These are phyloP conservation scores for Plenodomus tracheiphilus DNA, from an alignment of 2,329 filamentous ascomycete species.

Conservation along the genomic window DNA sequence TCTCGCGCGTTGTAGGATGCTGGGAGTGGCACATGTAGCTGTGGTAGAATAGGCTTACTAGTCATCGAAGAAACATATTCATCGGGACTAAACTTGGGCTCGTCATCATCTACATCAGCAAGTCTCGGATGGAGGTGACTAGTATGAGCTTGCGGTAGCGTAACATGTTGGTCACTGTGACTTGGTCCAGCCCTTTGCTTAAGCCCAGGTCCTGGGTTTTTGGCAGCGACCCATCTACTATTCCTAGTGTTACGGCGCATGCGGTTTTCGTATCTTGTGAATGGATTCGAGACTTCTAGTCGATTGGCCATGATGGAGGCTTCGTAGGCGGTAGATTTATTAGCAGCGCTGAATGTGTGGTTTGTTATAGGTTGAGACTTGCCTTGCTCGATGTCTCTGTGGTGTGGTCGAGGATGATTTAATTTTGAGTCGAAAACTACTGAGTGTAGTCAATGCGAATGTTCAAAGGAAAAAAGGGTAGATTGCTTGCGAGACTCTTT, in stretches of 20 bases:
- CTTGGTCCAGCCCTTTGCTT: not conserved
- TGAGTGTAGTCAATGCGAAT: no score
- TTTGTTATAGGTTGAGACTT: not conserved
- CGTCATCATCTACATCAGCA: not conserved
- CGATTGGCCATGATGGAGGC: constrained; percentile 1
- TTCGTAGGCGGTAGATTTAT: not conserved
- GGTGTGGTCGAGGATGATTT: not conserved
- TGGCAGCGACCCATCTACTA: constrained; percentile 6
- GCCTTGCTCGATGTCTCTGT: not conserved
- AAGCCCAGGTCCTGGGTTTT: not conserved
- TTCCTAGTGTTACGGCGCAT: constrained; percentile 7
- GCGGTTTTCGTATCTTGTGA: constrained; percentile 5
- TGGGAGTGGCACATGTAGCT: not conserved
- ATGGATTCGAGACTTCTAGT: constrained; percentile 6
- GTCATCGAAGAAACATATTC: not conserved
- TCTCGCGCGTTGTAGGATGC: not conserved
- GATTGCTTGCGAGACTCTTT: not conserved
- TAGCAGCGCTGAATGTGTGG: not conserved
- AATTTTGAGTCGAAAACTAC: no score
- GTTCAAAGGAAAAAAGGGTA: no score
- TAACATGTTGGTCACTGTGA: not conserved
- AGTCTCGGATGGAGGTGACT: not conserved
- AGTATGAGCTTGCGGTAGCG: not conserved
- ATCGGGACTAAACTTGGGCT: not conserved
- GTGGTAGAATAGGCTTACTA: not conserved